These are phyloP conservation scores for Acanthamoeba castellanii DNA, from an alignment of 208 protist species.

Conservation along the genomic window DNA sequence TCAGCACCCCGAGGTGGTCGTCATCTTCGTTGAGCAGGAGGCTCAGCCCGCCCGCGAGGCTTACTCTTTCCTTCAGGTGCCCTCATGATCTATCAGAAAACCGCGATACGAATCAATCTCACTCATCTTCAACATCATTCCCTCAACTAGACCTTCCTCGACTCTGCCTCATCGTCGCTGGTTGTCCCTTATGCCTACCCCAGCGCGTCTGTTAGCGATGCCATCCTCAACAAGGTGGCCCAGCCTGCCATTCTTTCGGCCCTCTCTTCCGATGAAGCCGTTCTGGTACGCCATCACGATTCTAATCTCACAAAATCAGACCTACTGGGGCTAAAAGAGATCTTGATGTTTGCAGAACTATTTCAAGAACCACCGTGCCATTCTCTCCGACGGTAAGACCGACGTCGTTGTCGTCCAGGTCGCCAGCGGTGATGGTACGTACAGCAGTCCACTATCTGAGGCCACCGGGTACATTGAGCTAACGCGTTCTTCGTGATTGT, in stretches of 20 bases:
- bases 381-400: slow-evolving; percentile 34
- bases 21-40: slow-evolving; percentile 39
- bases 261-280: background rate
- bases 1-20: background rate
- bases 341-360: background rate
- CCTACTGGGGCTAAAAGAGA: background rate
- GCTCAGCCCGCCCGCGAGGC: slow-evolving; percentile 12
- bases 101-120: background rate
- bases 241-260: background rate
- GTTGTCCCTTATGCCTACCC: background rate
- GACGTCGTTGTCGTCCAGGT: slow-evolving; percentile 16
- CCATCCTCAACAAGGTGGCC: background rate
- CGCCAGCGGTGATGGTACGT: slow-evolving; percentile 12
- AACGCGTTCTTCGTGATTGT: background rate
- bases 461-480: background rate
- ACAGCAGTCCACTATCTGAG: background rate
- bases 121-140: background rate
- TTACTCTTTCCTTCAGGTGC: slow-evolving; percentile 39
- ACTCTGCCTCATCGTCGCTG: background rate
- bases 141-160: slow-evolving; percentile 2
- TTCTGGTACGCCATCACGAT: background rate
- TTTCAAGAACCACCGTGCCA: background rate
- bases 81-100: background rate
- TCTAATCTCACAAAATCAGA: background rate
- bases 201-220: background rate